Conservation (phyloP, 2,329 filamentous ascomycete genomes). For the Ophiostoma populinum region DNA sequence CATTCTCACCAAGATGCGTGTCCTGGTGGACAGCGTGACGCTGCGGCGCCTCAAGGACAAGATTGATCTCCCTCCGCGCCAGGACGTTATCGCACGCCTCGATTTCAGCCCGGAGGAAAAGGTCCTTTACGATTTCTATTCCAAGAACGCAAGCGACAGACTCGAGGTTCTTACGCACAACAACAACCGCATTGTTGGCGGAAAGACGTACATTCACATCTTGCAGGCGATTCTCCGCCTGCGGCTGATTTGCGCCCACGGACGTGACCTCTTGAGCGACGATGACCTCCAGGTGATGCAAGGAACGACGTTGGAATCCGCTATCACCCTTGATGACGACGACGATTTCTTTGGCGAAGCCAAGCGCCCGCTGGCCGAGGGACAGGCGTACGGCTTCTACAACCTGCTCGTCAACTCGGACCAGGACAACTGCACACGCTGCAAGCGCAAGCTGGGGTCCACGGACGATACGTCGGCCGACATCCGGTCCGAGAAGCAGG, state of each 20-base stretch:
- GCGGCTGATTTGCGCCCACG: slow-evolving; percentile 81
- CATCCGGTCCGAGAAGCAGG: slow-evolving; percentile 39
- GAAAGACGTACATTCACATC: slow-evolving; percentile 85
- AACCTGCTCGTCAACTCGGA: slow-evolving; percentile 70
- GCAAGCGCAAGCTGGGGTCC: slow-evolving; percentile 44
- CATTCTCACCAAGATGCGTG: slow-evolving; percentile 67
- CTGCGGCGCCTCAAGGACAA: slow-evolving; percentile 82
- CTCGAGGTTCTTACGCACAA: slow-evolving; percentile 57
- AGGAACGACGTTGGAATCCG: slow-evolving; percentile 66
- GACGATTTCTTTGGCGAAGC: slow-evolving; percentile 30
- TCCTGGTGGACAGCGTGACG: slow-evolving; percentile 89
- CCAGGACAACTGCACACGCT: slow-evolving; percentile 54
- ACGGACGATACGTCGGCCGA: slow-evolving; percentile 23
- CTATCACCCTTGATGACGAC: slow-evolving; percentile 78
- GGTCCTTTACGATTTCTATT: slow-evolving; percentile 68
- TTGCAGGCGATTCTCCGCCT: slow-evolving; percentile 80
- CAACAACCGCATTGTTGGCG: slow-evolving; percentile 51
- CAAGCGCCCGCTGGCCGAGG: slow-evolving; percentile 40
- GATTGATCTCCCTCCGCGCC: slow-evolving; percentile 61
- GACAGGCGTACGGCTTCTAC: slow-evolving; percentile 73
- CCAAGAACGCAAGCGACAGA: slow-evolving; percentile 61
- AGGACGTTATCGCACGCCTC: slow-evolving; percentile 56
- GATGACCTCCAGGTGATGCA: slow-evolving; percentile 67
- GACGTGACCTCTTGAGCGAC: slow-evolving; percentile 74
- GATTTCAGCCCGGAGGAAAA: slow-evolving; percentile 61